Percentiles rank a stretch among this genome's conserved stretches.
Evolutionary conservation across 2,329 filamentous ascomycete species (phyloP).

Genomic region (Diaporthe australafricana): DNA sequence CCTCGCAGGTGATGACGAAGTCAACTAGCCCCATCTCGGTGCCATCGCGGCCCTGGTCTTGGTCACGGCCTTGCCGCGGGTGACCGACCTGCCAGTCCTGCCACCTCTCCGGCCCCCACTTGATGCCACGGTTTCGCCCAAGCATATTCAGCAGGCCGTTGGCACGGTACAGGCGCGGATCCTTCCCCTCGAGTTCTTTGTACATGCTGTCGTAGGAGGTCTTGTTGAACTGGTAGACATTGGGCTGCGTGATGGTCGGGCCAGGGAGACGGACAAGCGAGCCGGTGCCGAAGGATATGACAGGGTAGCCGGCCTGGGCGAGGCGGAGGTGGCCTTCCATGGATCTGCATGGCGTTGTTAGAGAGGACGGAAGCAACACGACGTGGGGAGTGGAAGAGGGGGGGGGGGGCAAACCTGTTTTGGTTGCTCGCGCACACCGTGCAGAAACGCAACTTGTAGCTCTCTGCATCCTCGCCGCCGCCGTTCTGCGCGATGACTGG

Average conservation of each 20-base stretch:
- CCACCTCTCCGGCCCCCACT: conserved; percentile 96
- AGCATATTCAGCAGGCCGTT: conserved; percentile 98
- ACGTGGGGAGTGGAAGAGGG: conserved; percentile 9
- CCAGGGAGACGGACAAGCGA: conserved; percentile 94
- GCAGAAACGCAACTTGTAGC: conserved; percentile 94
- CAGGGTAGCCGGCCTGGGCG: conserved; percentile 87
- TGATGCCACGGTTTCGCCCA: conserved; percentile 88
- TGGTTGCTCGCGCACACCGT: conserved; percentile 99
- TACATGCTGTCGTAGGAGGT: conserved; percentile 97
- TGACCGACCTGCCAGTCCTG: conserved; percentile 95
- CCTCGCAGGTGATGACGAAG: conserved; percentile 96
- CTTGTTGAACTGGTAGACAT: conserved; percentile 98
- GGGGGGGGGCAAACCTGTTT: conserved; percentile 75
- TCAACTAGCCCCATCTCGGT: conserved; percentile 92
- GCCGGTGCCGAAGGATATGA: conserved; percentile 97
- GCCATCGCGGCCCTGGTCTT: conserved; percentile 81
- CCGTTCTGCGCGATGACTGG: conserved; percentile 52
- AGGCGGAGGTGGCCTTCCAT: conserved; percentile 99
- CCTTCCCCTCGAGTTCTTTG: conserved; percentile 87
- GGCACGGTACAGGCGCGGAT: conserved; percentile 85
- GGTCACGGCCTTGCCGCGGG: conserved; percentile 80
- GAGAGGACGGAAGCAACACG: conserved; percentile 34
- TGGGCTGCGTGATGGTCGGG: conserved; percentile 90
- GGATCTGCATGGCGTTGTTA: conserved; percentile 64
- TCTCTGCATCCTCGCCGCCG: conserved; percentile 60